phyloP scores from a whole-genome alignment of 192 early-diverging fungal species.

The Rhizophagus prolifer region DNA sequence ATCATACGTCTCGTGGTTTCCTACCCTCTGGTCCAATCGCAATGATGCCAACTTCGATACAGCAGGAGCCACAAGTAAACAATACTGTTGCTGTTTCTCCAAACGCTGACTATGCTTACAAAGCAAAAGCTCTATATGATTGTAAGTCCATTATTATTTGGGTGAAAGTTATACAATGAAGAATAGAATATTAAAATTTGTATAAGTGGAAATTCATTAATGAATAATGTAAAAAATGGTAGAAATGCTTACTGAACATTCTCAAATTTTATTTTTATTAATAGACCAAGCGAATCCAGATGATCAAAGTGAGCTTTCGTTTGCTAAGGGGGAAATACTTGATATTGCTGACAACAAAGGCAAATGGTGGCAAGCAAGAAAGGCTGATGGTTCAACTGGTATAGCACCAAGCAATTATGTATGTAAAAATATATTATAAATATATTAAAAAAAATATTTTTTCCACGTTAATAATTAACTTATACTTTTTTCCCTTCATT shows the following conservation, averaged over 20 bases:
- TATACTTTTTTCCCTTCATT: too few species aligned
- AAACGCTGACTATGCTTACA: conserved; percentile 52
- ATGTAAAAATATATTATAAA: conserved; percentile 3
- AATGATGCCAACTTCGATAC: conserved; percentile 20
- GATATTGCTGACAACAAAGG: conserved; percentile 88
- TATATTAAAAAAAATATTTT: too few species aligned
- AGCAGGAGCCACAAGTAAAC: conserved; percentile 14
- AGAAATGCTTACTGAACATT: background rate
- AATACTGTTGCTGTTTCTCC: conserved; percentile 47
- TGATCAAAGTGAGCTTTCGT: conserved; percentile 89
- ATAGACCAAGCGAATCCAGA: conserved; percentile 83
- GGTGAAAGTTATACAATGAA: too few species aligned
- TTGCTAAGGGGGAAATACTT: conserved; percentile 83
- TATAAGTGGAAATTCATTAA: background rate
- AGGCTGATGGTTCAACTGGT: conserved; percentile 74
- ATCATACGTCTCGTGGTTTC: conserved; percentile 41
- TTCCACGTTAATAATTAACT: too few species aligned
- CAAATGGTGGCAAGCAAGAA: conserved; percentile 97
- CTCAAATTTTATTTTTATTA: conserved; percentile 11
- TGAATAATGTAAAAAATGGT: background rate
- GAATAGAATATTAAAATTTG: conserved; percentile 8
- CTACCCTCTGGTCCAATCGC: conserved; percentile 36
- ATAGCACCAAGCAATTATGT: conserved; percentile 89
- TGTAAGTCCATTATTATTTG: conserved; percentile 40
- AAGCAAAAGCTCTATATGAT: conserved; percentile 69